These are phyloP conservation scores for Lichtheimia corymbifera DNA, from an alignment of 371 early-diverging fungal genomes.

Conservation along the genomic window DNA sequence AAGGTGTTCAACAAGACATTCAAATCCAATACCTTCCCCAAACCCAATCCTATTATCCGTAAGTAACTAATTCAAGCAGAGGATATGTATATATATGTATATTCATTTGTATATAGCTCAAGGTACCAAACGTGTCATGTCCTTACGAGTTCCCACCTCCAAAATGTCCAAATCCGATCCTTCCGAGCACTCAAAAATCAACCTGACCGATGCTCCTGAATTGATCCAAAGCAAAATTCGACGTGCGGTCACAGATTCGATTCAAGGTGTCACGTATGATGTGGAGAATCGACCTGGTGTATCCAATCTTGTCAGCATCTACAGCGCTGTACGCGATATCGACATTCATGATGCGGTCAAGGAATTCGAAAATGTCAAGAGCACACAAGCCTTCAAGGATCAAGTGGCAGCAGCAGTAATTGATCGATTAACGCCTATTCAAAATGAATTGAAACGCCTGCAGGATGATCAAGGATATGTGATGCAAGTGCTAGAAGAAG, in stretches of 20 bases:
- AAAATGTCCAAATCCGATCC: constrained; percentile 96
- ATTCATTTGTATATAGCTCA: constrained; percentile 34
- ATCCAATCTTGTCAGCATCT: constrained; percentile 78
- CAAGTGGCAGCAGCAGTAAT: constrained; percentile 70
- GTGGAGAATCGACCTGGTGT: constrained; percentile 79
- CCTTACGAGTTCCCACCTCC: constrained; percentile 69
- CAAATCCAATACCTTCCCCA: constrained; percentile 59
- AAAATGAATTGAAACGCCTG: constrained; percentile 58
- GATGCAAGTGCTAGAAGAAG: constrained; percentile 58
- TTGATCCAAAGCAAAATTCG: constrained; percentile 71
- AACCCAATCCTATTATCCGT: constrained; percentile 71
- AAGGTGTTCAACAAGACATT: constrained; percentile 73
- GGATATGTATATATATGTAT: neutral
- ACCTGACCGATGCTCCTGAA: constrained; percentile 72
- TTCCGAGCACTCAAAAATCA: constrained; percentile 71
- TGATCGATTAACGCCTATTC: constrained; percentile 64
- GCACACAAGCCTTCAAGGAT: constrained; percentile 72
- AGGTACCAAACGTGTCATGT: constrained; percentile 81
- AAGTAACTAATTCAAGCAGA: constrained; percentile 18
- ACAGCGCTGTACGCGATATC: constrained; percentile 58
- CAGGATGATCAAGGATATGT: constrained; percentile 65
- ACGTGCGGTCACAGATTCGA: constrained; percentile 76
- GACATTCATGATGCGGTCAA: constrained; percentile 45
- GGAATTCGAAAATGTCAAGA: constrained; percentile 43
- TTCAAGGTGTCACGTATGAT: constrained; percentile 72